Percentiles rank a stretch among this genome's conserved stretches.
These are phyloP conservation scores for Globisporangium camurandrum DNA, from an alignment of 352 stramenopile species.

Conservation along the genomic window DNA sequence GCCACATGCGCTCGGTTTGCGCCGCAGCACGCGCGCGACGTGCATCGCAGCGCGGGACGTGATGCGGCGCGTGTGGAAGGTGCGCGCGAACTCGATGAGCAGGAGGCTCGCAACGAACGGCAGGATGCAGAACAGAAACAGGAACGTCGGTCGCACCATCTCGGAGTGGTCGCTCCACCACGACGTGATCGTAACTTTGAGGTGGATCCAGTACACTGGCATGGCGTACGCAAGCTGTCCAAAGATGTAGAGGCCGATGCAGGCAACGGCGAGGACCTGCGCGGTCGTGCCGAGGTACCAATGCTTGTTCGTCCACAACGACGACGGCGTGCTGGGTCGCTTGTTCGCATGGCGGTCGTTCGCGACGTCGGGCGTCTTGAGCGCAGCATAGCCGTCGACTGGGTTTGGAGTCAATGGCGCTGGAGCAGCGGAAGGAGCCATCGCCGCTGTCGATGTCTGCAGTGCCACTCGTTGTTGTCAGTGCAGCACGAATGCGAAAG, in stretches of 20 bases:
- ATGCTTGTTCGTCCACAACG: neutral
- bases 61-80: conserved; percentile 30
- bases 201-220: conserved; percentile 14
- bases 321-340: neutral
- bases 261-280: conserved; percentile 1
- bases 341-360: neutral
- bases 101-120: conserved; percentile 50
- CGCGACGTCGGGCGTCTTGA: conserved; percentile 6
- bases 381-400: neutral
- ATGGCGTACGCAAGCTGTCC: conserved; percentile 18
- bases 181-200: conserved; percentile 8
- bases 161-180: conserved; percentile 20
- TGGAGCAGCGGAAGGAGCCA: too few species aligned
- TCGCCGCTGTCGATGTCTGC: neutral
- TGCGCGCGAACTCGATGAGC: conserved; percentile 32
- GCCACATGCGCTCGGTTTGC: conserved; percentile 23
- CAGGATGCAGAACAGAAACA: conserved; percentile 42
- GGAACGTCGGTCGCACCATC: conserved; percentile 49
- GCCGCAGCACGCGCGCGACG: conserved; percentile 27
- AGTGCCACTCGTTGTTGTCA: neutral
- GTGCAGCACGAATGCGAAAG: neutral
- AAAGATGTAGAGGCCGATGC: conserved; percentile 15
- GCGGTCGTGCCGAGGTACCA: conserved; percentile 1
- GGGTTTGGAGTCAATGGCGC: neutral
- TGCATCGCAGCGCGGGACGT: conserved; percentile 21